Base-by-base conservation (phyloP, 78 protist genomes). In the Parvularia atlantis region DNA sequence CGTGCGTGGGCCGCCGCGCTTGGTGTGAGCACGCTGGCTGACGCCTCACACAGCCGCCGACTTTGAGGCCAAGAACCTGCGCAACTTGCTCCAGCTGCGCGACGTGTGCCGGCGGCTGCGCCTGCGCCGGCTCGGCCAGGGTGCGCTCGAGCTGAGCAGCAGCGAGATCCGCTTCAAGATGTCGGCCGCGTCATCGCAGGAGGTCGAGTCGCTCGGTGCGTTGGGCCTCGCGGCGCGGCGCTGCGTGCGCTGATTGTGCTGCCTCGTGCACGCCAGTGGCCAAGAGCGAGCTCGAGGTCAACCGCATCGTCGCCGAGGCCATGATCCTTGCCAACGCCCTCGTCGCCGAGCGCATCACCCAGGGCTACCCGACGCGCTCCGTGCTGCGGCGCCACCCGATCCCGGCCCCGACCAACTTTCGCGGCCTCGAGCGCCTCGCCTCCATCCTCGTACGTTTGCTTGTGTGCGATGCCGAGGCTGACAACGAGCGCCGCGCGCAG, bases 251-350 rank as follows among this genome's bases (percentile, higher is more conserved):
- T 43, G 66, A 43, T 63, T 30, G 65, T 28, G 24, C 50, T 1
- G 40, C 39, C 20, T 9, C 19, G 6, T 13, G 16, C 36, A 67
- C 30, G 64, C 1, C 67, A 82, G 65, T 80, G 1, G 28, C 71
- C 33, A 69, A 82, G 39, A 63, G 37, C 24, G 83, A 82, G 35
- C 54, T 75, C 9, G 86, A 80, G 60, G 68, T 86, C 31, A 86
- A 86, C 66, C 62, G 48, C 31, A 31, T 94, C 54, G 90, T 91
- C 0, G 97, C 89, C 28, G 98, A 95, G 64, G 93, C 81, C 54
- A 95, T 95, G 98, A 81, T 95, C 6, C 78, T 93, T n/a, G 98
- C 97, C 22, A 95, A 95, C 75, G 62, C 46, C 20, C 30, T 79
- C 11, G 98, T 92, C 19, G 97, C 94, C 11, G 60, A 86, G 26